These are phyloP conservation scores for Pleoardoris graminearum DNA, from an alignment of 2,329 filamentous ascomycete species.

Conservation along the genomic window DNA sequence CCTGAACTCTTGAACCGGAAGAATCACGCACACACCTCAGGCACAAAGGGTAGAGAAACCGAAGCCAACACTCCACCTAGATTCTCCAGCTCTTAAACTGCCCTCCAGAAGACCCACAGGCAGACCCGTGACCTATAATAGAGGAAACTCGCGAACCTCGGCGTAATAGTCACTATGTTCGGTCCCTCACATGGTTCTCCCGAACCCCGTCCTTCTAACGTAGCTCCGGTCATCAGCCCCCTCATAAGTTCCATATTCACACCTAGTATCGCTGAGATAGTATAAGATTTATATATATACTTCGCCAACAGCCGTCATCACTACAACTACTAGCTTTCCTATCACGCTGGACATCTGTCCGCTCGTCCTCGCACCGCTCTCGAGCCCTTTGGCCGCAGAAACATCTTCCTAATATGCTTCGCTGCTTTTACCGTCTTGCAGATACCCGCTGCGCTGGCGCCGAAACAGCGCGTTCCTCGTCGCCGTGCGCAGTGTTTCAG, in stretches of 20 bases:
- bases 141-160: too few species aligned
- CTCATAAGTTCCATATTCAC: conserved; percentile 57
- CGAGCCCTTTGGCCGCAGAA: conserved; percentile 53
- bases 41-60: too few species aligned
- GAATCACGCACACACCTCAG: too few species aligned
- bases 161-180: too few species aligned
- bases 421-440: conserved; percentile 51
- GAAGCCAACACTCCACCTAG: too few species aligned
- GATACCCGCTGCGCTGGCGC: conserved; percentile 52
- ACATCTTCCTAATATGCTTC: conserved; percentile 52
- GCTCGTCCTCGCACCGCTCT: conserved; percentile 51
- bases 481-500: conserved; percentile 50
- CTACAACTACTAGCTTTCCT: conserved; percentile 56
- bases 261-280: conserved; percentile 56
- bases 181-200: too few species aligned
- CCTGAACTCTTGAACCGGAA: too few species aligned
- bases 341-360: conserved; percentile 55
- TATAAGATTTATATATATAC: conserved; percentile 52
- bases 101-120: too few species aligned
- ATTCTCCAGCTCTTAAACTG: too few species aligned
- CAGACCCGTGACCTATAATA: too few species aligned
- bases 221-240: conserved; percentile 48
- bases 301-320: conserved; percentile 49
- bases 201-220: not conserved
- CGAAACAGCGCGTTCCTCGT: conserved; percentile 53